These are phyloP conservation scores for Xylaria venustula DNA, from an alignment of 495 filamentous ascomycete species.

Conservation along the genomic window DNA sequence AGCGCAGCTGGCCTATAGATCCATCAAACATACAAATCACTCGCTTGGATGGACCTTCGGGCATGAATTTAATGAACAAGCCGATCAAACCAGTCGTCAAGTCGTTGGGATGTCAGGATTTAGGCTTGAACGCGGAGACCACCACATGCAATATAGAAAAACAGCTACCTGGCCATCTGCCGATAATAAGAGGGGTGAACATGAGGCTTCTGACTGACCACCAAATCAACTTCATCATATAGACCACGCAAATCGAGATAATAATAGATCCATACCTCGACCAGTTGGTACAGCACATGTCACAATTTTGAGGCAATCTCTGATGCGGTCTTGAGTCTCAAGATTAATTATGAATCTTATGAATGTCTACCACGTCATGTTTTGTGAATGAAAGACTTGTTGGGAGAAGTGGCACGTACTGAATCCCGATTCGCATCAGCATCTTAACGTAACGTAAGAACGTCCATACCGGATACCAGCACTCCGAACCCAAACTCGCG, in stretches of 20 bases:
- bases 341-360: no score
- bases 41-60: neutral
- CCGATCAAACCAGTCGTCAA: neutral
- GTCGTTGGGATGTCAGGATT: neutral
- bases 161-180: neutral
- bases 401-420: no score
- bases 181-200: neutral
- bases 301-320: neutral
- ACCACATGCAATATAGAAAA: constrained; percentile 1
- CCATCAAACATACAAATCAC: neutral
- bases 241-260: neutral
- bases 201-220: no score
- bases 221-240: neutral
- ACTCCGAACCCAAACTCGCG: no score
- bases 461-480: no score
- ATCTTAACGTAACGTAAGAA: no score
- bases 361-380: no score
- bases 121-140: neutral
- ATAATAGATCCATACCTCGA: constrained; percentile 1
- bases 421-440: no score
- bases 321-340: no score
- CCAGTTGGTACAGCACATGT: neutral
- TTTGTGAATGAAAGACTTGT: no score
- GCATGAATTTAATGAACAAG: neutral
- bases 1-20: constrained; percentile 27